Base-by-base conservation (phyloP, 345 rosid species). In the Eucalyptus leucophloia region DNA sequence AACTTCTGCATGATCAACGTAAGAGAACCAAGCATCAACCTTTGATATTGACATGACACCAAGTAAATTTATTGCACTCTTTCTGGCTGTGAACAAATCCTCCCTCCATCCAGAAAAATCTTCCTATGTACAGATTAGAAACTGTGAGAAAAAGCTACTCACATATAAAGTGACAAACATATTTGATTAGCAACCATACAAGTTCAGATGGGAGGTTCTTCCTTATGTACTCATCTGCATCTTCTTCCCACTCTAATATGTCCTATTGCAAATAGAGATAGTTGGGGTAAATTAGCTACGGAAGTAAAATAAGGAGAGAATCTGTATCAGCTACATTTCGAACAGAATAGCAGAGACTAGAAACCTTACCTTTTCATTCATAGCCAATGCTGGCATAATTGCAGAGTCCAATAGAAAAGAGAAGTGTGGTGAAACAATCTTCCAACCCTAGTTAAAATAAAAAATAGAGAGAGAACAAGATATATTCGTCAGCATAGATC, bases 21-120 rank as follows among this genome's bases (percentile, higher is more conserved):
- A 89, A 83, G 86, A 89, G 54, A 44, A 89, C 62, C 82, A 58
- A 86, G 86, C 89, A 88, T 90, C 86, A 87, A 96, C 98, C 95
- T 94, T 96, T 91, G 97, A 96, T 93, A 93, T 90, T 91, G 99
- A 94, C 91, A 97, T 93, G 90, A 96, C 95, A 92, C 97, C 96
- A 65, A 97, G 97, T 88, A 97, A 93, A 91, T 97, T 97, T 88
- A 94, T 92, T 88, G 99, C 97, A 91, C 99, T 96, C 92, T 97
- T 97, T 90, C 99, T 95, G 88, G 96, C 97, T 23, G 97, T 96
- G 92, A 95, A 96, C 91, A 95, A 93, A 91, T 96, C 97, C 87
- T 96, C 99, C 92, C 97, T 95, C 98, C 99, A 97, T 89, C 97
- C 99, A 92, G 97, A 96, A 92, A 95, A 91, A 92, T 96, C 98